Evolutionary conservation across 768 basidiomycete genomes (phyloP).

Genomic region (Pisolithus microcarpus): DNA sequence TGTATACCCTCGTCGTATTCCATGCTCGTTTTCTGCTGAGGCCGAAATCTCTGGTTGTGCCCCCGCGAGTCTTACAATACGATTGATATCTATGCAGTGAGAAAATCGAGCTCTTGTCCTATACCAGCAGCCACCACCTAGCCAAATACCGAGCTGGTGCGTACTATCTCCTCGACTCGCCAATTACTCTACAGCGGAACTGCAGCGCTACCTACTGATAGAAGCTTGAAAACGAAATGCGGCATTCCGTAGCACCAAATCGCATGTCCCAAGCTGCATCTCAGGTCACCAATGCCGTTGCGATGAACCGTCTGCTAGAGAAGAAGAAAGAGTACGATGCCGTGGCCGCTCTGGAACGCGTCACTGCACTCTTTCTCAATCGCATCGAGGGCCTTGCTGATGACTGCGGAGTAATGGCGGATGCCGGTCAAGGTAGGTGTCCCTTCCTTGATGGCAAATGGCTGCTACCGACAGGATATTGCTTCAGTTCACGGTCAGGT

Average conservation of each 20-base stretch:
- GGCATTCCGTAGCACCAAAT: constrained; percentile 46
- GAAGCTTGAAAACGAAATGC: constrained; percentile 29
- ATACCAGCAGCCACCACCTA: no score
- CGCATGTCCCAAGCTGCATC: constrained; percentile 44
- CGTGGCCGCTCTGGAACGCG: constrained; percentile 62
- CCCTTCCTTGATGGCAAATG: neutral
- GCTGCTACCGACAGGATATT: neutral
- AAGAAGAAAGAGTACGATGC: constrained; percentile 81
- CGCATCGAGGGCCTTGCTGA: constrained; percentile 62
- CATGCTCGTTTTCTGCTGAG: neutral
- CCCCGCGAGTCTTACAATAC: no score
- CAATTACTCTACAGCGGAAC: neutral
- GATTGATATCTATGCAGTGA: no score
- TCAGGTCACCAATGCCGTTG: constrained; percentile 40
- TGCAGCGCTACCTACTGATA: neutral
- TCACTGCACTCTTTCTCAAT: constrained; percentile 55
- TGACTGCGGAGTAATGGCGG: constrained; percentile 72
- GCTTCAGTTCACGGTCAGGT: constrained; percentile 65
- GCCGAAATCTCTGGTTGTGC: neutral
- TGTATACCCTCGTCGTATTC: constrained; percentile 3
- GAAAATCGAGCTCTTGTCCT: no score
- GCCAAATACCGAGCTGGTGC: no score
- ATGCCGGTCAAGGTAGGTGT: constrained; percentile 58
- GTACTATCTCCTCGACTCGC: no score
- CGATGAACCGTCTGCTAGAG: constrained; percentile 52